Conservation (phyloP, 2,329 filamentous ascomycete genomes). For the Neonectria punicea region DNA sequence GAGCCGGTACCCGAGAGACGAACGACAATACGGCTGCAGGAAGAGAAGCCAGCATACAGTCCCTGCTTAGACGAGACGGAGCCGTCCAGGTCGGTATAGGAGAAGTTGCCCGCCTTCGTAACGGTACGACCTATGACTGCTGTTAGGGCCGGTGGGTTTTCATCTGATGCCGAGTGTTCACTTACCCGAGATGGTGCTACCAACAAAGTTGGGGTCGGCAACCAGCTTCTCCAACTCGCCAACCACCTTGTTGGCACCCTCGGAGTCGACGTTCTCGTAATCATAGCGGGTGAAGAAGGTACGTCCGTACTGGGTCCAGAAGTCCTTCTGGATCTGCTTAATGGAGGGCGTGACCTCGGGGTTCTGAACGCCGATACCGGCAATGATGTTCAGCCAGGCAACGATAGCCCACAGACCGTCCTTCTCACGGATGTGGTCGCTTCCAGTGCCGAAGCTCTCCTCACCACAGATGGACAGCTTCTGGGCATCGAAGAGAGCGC, state of each 20-base stretch:
- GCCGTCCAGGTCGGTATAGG: conserved; percentile 98
- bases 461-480: conserved; percentile 99
- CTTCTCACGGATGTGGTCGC: conserved; percentile 99
- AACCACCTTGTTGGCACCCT: conserved; percentile 91
- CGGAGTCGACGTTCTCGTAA: conserved; percentile 93
- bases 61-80: conserved; percentile 97
- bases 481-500: conserved; percentile 90
- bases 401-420: conserved; percentile 97
- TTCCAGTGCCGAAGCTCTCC: conserved; percentile 97
- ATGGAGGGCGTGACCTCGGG: conserved; percentile 88
- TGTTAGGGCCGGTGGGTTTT: conserved; percentile 34
- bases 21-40: conserved; percentile 94
- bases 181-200: conserved; percentile 79
- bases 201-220: conserved; percentile 78
- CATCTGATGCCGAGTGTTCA: conserved; percentile 22
- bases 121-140: conserved; percentile 75
- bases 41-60: conserved; percentile 92
- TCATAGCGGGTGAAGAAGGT: conserved; percentile 99
- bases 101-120: conserved; percentile 92
- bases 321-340: conserved; percentile 94
- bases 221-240: conserved; percentile 83
- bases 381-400: conserved; percentile 98
- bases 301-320: conserved; percentile 95
- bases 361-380: conserved; percentile 86
- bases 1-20: conserved; percentile 95